A percentile compares a stretch with the other conserved stretches of the same genome.
These are phyloP conservation scores for Trematosphaeria pertusa DNA, from an alignment of 2,329 filamentous ascomycete species.

Conservation along the genomic window DNA sequence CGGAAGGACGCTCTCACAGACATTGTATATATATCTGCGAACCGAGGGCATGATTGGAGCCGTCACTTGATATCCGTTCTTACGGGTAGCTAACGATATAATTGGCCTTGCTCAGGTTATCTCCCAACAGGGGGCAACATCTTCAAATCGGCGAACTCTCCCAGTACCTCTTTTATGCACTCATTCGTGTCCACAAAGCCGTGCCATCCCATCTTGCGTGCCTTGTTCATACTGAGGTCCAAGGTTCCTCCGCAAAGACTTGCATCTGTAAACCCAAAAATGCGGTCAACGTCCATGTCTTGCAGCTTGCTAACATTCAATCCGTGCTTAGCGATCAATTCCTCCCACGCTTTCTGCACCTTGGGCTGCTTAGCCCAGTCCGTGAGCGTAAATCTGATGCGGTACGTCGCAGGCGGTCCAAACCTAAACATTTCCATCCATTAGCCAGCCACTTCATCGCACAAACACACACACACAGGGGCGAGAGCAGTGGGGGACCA, in stretches of 20 bases:
- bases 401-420: constrained; percentile 50
- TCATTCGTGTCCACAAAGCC: constrained; percentile 57
- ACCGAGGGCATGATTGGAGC: too few relatives aligned
- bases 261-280: constrained; percentile 57
- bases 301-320: constrained; percentile 51
- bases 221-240: constrained; percentile 53
- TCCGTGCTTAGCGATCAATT: constrained; percentile 51
- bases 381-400: constrained; percentile 51
- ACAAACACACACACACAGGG: too few relatives aligned
- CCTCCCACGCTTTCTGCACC: constrained; percentile 55
- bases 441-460: too few relatives aligned
- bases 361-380: constrained; percentile 56
- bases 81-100: too few relatives aligned
- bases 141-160: constrained; percentile 51
- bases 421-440: constrained; percentile 51
- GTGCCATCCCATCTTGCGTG: constrained; percentile 54
- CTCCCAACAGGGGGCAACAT: constrained; percentile 50
- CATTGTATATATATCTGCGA: too few relatives aligned
- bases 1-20: too few relatives aligned
- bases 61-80: too few relatives aligned
- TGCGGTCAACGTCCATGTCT: constrained; percentile 51
- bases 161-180: constrained; percentile 51
- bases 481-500: neutral
- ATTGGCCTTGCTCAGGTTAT: neutral
- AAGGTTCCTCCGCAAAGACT: constrained; percentile 40